These are phyloP conservation scores for Vicia sativa DNA, from an alignment of 306 rosid species.

Conservation along the genomic window DNA sequence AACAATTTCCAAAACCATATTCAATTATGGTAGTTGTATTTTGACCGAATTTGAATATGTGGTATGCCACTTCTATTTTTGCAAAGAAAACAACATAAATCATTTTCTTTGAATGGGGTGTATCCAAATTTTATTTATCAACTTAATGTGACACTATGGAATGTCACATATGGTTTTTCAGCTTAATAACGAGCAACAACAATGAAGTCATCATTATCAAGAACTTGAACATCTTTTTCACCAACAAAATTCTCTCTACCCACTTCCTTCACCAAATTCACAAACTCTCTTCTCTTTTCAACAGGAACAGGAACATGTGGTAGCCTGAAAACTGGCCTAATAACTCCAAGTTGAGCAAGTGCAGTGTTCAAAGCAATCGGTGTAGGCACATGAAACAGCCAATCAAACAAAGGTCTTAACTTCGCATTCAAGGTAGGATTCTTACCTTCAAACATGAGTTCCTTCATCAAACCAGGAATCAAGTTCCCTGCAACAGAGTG, in stretches of 20 bases:
- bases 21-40: too few species aligned
- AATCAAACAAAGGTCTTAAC: constrained; percentile 66
- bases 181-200: constrained; percentile 31
- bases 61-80: too few species aligned
- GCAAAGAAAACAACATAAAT: too few species aligned
- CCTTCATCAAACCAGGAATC: constrained; percentile 70
- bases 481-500: constrained; percentile 69
- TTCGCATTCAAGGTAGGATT: constrained; percentile 58
- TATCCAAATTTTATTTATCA: too few species aligned
- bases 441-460: constrained; percentile 71
- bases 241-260: constrained; percentile 83
- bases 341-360: constrained; percentile 91
- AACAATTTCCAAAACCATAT: too few species aligned
- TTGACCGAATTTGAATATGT: too few species aligned
- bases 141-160: background rate
- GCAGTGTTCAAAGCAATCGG: constrained; percentile 79
- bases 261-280: constrained; percentile 66
- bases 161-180: background rate
- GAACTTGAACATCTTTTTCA: constrained; percentile 66
- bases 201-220: constrained; percentile 55
- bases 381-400: constrained; percentile 74
- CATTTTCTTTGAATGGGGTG: too few species aligned
- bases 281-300: constrained; percentile 73
- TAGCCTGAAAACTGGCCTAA: constrained; percentile 84
- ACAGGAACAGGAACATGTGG: constrained; percentile 83